These are phyloP conservation scores for Barnettozyma sp. DNA, from an alignment of 805 yeast species.

Conservation along the genomic window DNA sequence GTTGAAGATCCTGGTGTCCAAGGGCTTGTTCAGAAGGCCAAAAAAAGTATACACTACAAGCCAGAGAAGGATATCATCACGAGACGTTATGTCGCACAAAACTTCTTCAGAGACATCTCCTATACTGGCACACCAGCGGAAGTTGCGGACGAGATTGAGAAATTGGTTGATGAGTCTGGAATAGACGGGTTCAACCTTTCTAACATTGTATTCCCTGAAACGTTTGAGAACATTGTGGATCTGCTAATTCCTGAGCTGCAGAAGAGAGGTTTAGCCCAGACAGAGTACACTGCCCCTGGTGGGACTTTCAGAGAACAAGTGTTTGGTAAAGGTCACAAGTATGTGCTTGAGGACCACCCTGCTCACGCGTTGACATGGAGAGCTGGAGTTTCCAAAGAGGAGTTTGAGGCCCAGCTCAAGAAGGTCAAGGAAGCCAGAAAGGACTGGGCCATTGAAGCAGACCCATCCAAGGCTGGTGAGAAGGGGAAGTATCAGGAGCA, in stretches of 20 bases:
- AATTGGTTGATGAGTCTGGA: constrained; percentile 33
- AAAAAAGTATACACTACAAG: constrained; percentile 22
- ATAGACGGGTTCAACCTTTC: constrained; percentile 40
- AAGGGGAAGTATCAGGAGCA: constrained; percentile 1
- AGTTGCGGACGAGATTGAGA: constrained; percentile 37
- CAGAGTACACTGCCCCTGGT: constrained; percentile 24
- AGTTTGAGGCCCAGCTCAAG: background rate
- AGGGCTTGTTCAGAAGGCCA: constrained; percentile 25
- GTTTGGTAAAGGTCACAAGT: constrained; percentile 21
- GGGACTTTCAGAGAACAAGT: constrained; percentile 34
- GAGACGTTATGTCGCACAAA: constrained; percentile 26
- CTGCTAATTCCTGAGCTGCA: constrained; percentile 33
- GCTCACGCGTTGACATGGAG: constrained; percentile 9
- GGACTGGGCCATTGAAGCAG: background rate
- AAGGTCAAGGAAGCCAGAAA: background rate
- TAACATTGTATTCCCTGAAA: constrained; percentile 34
- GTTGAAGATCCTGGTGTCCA: constrained; percentile 29
- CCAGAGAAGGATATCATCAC: constrained; percentile 24
- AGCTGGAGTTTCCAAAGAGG: constrained; percentile 8
- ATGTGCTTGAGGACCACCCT: constrained; percentile 15
- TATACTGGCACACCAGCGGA: constrained; percentile 31
- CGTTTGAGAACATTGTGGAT: constrained; percentile 36
- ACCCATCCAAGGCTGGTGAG: background rate
- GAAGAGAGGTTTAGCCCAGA: constrained; percentile 32
- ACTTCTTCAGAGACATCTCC: constrained; percentile 19